These are phyloP conservation scores for Camelina laxa DNA, from an alignment of 345 rosid species.

Conservation along the genomic window DNA sequence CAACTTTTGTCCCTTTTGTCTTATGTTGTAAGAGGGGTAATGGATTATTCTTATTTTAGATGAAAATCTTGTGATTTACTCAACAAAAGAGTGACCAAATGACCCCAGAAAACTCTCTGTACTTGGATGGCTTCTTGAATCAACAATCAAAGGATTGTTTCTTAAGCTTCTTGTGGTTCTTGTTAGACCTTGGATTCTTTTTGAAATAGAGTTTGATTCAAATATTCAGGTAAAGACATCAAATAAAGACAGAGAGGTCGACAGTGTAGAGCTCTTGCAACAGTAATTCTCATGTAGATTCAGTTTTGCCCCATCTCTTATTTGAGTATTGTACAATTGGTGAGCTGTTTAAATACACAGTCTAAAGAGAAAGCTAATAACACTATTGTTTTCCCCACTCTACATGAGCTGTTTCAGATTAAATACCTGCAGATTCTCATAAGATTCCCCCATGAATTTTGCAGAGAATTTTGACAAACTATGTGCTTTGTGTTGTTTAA, in stretches of 20 bases:
- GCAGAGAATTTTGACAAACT: slow-evolving; percentile 37
- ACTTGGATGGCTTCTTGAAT: slow-evolving; percentile 18
- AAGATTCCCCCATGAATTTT: slow-evolving; percentile 37
- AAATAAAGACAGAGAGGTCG: slow-evolving; percentile 13
- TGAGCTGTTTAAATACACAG: slow-evolving; percentile 32
- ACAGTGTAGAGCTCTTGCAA: slow-evolving; percentile 30
- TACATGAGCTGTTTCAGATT: slow-evolving; percentile 27
- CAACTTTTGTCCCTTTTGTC: slow-evolving; percentile 30
- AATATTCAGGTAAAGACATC: slow-evolving; percentile 21
- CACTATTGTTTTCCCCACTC: slow-evolving; percentile 28
- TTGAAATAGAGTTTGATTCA: slow-evolving; percentile 5
- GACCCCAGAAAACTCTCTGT: slow-evolving; percentile 13
- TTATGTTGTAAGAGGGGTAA: slow-evolving; percentile 30
- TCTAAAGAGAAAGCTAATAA: slow-evolving; percentile 20
- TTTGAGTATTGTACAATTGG: slow-evolving; percentile 12
- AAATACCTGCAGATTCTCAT: slow-evolving; percentile 37
- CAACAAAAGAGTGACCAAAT: slow-evolving; percentile 25
- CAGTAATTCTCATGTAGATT: slow-evolving; percentile 36
- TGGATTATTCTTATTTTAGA: slow-evolving; percentile 28
- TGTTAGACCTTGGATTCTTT: background rate
- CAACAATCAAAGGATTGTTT: slow-evolving; percentile 10
- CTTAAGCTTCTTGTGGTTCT: slow-evolving; percentile 2
- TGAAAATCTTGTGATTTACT: slow-evolving; percentile 29
- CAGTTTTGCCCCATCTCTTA: slow-evolving; percentile 1
- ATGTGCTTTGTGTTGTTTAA: background rate